Percentiles rank a stretch among this genome's conserved stretches.
phyloP scores from a whole-genome alignment of 2,329 filamentous ascomycete genomes.

The Oidium heveae region DNA sequence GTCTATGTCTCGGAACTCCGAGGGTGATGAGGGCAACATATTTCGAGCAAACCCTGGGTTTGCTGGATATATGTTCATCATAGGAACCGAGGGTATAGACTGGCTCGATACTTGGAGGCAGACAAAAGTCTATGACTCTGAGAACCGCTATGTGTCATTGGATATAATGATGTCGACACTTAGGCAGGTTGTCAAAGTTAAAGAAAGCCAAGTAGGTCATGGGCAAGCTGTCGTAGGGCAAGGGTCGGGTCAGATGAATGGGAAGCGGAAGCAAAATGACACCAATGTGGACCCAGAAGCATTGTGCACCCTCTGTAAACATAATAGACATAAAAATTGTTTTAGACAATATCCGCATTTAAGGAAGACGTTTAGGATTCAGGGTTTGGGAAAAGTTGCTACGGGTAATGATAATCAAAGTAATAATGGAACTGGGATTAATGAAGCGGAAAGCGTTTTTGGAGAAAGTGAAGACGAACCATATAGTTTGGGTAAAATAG shows the following conservation, averaged over 20 bases:
- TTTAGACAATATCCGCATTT: not conserved
- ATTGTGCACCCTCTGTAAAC: not conserved
- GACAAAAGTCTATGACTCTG: not conserved
- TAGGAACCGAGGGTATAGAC: not conserved
- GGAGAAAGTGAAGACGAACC: not conserved
- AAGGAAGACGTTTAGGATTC: not conserved
- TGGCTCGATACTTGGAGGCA: not conserved
- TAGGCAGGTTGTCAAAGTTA: not conserved
- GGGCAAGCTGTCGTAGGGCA: not conserved
- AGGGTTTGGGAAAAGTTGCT: not conserved
- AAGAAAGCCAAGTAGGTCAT: not conserved
- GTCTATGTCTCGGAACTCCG: not conserved
- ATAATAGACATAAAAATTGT: not conserved
- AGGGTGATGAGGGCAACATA: not conserved
- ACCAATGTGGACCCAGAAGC: not conserved
- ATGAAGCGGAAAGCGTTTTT: too few species aligned
- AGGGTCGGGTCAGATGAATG: not conserved
- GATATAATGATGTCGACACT: not conserved
- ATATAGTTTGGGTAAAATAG: not conserved
- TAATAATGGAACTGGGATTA: too few species aligned
- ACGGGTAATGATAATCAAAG: not conserved
- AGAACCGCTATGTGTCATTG: not conserved
- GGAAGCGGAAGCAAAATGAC: not conserved
- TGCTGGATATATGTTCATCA: not conserved
- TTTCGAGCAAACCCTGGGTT: not conserved